Conservation (phyloP, 2,329 filamentous ascomycete genomes). For the Ophiostoma ulmi region DNA sequence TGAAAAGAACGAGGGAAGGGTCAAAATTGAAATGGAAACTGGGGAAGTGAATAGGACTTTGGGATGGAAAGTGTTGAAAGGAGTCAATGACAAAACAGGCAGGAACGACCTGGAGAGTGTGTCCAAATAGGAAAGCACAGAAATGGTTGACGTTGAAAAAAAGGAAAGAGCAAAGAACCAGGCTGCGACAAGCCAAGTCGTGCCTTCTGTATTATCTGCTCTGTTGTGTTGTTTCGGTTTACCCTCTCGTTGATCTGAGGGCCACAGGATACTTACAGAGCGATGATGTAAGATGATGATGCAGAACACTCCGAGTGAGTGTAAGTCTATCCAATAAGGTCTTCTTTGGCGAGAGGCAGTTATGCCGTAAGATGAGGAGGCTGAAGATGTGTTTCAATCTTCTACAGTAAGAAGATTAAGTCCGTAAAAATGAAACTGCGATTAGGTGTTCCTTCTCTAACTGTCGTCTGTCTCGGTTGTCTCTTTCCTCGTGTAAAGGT, state of each 20-base stretch:
- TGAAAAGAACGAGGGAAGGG: constrained; percentile 9
- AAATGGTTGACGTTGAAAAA: constrained; percentile 6
- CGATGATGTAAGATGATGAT: not conserved
- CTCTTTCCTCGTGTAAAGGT: not conserved
- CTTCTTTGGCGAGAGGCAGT: not conserved
- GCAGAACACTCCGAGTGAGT: not conserved
- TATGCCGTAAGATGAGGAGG: not conserved
- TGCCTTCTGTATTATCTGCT: constrained; percentile 4
- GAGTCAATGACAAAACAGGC: constrained; percentile 2
- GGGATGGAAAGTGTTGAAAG: not conserved
- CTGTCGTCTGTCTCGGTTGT: not conserved
- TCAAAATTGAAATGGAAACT: not conserved
- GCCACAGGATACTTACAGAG: not conserved
- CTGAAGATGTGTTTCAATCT: not conserved
- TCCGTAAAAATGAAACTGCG: not conserved
- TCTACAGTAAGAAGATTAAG: not conserved
- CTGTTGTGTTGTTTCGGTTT: not conserved
- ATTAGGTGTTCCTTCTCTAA: not conserved
- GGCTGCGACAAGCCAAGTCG: not conserved
- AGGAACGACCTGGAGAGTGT: not conserved
- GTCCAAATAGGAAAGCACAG: constrained; percentile 11
- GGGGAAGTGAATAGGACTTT: constrained; percentile 13
- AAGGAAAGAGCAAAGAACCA: not conserved
- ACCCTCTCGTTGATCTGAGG: not conserved
- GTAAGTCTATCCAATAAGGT: not conserved